A percentile compares a stretch with the other conserved stretches of the same genome.
Evolutionary conservation across 352 stramenopile genomes (phyloP).

Genomic region (Phytophthora megakarya): DNA sequence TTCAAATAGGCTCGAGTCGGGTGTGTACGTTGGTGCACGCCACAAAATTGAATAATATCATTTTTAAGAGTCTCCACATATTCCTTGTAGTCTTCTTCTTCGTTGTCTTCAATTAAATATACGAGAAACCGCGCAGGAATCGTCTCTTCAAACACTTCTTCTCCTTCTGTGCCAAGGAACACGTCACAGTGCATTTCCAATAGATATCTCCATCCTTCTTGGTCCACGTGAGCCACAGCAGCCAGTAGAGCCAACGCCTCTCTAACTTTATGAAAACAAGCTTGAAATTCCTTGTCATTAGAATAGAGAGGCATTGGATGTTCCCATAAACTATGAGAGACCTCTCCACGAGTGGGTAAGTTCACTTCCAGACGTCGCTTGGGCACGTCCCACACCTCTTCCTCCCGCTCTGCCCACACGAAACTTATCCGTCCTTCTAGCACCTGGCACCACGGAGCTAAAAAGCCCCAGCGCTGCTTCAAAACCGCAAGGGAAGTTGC

Average conservation of each 20-base stretch:
- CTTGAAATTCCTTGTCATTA: slow-evolving; percentile 14
- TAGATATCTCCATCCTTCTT: slow-evolving; percentile 33
- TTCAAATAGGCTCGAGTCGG: slow-evolving; percentile 6
- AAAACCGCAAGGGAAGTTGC: slow-evolving; percentile 9
- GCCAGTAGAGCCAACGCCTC: slow-evolving; percentile 38
- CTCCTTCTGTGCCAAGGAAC: slow-evolving; percentile 14
- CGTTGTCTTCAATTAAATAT: slow-evolving; percentile 6
- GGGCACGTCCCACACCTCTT: slow-evolving; percentile 21
- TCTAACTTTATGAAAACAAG: slow-evolving; percentile 7
- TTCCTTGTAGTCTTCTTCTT: slow-evolving; percentile 1
- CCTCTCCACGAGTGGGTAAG: slow-evolving; percentile 13
- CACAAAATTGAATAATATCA: slow-evolving; percentile 18
- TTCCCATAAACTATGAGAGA: background rate
- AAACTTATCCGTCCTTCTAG: slow-evolving; percentile 14
- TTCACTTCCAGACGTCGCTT: slow-evolving; percentile 22
- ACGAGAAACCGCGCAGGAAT: slow-evolving; percentile 12
- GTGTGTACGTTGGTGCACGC: slow-evolving; percentile 9
- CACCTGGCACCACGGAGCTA: slow-evolving; percentile 21
- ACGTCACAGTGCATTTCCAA: slow-evolving; percentile 33
- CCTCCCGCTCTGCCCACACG: slow-evolving; percentile 11
- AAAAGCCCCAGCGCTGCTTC: slow-evolving; percentile 30
- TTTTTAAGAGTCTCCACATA: slow-evolving; percentile 13
- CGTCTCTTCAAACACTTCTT: slow-evolving; percentile 22
- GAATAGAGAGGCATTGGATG: slow-evolving; percentile 4
- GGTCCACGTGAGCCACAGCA: slow-evolving; percentile 30